Evolutionary conservation across 1,284 basidiomycete species (phyloP).

Genomic region (Heliocybe sulcata): DNA sequence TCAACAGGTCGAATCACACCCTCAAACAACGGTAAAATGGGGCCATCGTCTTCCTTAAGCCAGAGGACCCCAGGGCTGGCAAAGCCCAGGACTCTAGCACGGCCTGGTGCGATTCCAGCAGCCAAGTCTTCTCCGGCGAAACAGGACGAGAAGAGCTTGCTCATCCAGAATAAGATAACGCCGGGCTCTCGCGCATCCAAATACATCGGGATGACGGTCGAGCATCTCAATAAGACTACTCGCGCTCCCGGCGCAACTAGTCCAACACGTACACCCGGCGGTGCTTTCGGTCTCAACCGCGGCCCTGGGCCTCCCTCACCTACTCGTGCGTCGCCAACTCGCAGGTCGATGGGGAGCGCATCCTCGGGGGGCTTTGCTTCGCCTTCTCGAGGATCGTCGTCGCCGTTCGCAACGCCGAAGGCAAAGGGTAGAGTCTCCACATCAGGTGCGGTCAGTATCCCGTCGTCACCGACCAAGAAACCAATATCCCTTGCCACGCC

Average conservation of each 20-base stretch:
- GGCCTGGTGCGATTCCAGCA: constrained; percentile 6
- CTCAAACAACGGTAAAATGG: constrained; percentile 16
- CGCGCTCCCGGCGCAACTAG: constrained; percentile 26
- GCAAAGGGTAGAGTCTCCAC: constrained; percentile 30
- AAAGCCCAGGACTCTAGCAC: constrained; percentile 13
- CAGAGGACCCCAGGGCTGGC: constrained; percentile 3
- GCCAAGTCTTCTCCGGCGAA: constrained; percentile 6
- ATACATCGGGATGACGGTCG: constrained; percentile 77
- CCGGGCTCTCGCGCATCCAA: constrained; percentile 80
- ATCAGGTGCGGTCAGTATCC: constrained; percentile 31
- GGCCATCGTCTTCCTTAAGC: constrained; percentile 16
- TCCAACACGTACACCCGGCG: constrained; percentile 20
- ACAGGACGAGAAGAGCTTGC: constrained; percentile 15
- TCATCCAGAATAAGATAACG: constrained; percentile 12
- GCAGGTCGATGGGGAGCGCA: constrained; percentile 1
- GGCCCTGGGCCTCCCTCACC: constrained; percentile 22
- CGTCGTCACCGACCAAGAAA: constrained; percentile 34
- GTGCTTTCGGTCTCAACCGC: constrained; percentile 30
- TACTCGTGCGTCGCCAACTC: no score
- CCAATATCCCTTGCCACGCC: constrained; percentile 47
- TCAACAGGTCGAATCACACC: constrained; percentile 21
- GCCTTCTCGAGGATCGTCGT: constrained; percentile 22
- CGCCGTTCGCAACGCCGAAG: constrained; percentile 61
- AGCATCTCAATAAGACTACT: constrained; percentile 50
- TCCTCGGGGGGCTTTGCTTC: constrained; percentile 10